Evolutionary conservation across 2,329 filamentous ascomycete species (phyloP), one percentile per base, ranked within the genome.

Genomic region (Ophioceras dolichostomum): DNA sequence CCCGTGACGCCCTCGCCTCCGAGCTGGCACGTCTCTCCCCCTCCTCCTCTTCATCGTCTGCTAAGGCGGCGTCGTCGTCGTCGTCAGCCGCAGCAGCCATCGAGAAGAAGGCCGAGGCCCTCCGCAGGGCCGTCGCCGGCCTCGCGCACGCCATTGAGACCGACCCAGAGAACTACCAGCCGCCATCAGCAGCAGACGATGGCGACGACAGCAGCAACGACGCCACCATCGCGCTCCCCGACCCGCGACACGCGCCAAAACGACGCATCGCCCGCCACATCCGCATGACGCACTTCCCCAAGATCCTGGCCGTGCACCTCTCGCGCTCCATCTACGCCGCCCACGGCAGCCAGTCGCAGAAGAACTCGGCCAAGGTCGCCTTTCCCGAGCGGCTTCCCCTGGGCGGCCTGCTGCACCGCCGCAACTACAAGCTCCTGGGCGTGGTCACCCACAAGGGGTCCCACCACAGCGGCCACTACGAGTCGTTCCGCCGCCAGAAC

Each of bases 391-490:
- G 72, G n/a, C 60, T 98, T 3, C 76, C 83, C 0, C 64, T 98
- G 3, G 91, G 91, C 1, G 78, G 86, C 1, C 64, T 96, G 18
- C 60, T 91, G 31, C 73, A 82, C 39, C 78, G 82, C 50, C 82
- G 78, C 45, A 81, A 74, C 53, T 98, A 95, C 59, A 85, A 79
- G 49, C 67, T 98, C 5, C 70, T 94, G 0, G 86, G 82, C 10
- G 75, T 94, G 26, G 86, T 98, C 26, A 94, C 85, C 17, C 91
- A 98, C 55, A 94, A 94, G 51, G 91, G 91, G 27, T 93, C 84
- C 43, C 91, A 98, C 55, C 81, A 94, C 52, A 94, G 87, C 49
- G 91, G 91, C 1, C 91, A 98, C 54, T 98, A 98, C 61, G 91
- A 98, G 57, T 89, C 87, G 1, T 96, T 96, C 57, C 74, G 91